These are phyloP conservation scores for Exophiala phaeomuriformis DNA, from an alignment of 2,329 filamentous ascomycete species.

Conservation along the genomic window DNA sequence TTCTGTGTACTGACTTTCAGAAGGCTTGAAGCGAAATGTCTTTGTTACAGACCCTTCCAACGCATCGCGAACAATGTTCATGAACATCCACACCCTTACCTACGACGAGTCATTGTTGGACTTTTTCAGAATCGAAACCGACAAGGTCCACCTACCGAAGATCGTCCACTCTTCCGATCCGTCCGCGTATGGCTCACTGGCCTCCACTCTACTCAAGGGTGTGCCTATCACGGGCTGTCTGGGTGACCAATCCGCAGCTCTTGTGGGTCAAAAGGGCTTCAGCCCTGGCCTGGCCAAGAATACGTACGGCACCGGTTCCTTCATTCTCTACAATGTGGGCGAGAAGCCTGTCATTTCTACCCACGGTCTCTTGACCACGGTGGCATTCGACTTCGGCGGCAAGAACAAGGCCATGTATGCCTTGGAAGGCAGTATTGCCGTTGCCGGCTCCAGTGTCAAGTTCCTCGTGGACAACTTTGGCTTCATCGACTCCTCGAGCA, in stretches of 20 bases:
- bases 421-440: slow-evolving; percentile 74
- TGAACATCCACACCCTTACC: slow-evolving; percentile 72
- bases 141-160: slow-evolving; percentile 66
- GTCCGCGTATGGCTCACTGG: slow-evolving; percentile 62
- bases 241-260: slow-evolving; percentile 79
- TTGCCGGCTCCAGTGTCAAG: slow-evolving; percentile 72
- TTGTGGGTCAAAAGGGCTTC: slow-evolving; percentile 82
- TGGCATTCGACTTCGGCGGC: slow-evolving; percentile 75
- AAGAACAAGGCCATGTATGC: slow-evolving; percentile 65
- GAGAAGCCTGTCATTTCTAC: slow-evolving; percentile 76
- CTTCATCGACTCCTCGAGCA: slow-evolving; percentile 54
- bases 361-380: slow-evolving; percentile 72
- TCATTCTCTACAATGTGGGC: slow-evolving; percentile 82
- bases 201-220: slow-evolving; percentile 58
- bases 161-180: slow-evolving; percentile 75
- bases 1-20: too few relatives aligned
- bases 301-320: slow-evolving; percentile 84
- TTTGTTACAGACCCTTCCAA: slow-evolving; percentile 84
- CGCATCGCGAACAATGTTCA: slow-evolving; percentile 86
- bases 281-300: slow-evolving; percentile 77
- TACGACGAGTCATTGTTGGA: slow-evolving; percentile 70
- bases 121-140: slow-evolving; percentile 69
- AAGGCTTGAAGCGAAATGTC: slow-evolving; percentile 51
- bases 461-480: slow-evolving; percentile 62
- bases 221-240: slow-evolving; percentile 70